Conservation (phyloP, 2,329 filamentous ascomycete genomes). For the Neofusicoccum ribis region DNA sequence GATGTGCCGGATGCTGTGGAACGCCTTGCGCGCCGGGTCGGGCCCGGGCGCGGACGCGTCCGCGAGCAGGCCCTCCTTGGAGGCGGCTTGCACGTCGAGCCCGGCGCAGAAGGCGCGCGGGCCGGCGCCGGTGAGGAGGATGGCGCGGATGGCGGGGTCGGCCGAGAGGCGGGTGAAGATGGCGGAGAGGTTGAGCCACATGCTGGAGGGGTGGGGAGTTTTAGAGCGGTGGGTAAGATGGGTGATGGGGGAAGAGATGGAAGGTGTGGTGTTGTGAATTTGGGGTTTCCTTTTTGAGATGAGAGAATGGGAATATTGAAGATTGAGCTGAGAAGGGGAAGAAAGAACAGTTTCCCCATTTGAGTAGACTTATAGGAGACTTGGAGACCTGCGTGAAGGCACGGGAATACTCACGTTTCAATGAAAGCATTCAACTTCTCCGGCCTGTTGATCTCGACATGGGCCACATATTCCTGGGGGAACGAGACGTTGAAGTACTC, state of each 20-base stretch:
- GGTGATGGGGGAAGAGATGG: too few species aligned
- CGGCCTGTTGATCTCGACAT: conserved; percentile 88
- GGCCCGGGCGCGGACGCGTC: conserved; percentile 21
- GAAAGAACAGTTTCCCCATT: not conserved
- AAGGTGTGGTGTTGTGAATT: not conserved
- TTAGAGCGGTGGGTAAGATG: too few species aligned
- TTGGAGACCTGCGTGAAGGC: not conserved
- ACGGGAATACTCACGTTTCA: conserved; percentile 51
- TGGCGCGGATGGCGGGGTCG: conserved; percentile 70
- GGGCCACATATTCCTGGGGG: conserved; percentile 72
- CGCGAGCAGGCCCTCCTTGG: conserved; percentile 51
- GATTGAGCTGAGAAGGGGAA: not conserved
- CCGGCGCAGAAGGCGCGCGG: conserved; percentile 83
- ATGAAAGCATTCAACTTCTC: conserved; percentile 86
- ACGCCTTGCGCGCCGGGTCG: conserved; percentile 3
- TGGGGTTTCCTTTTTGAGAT: too few species aligned
- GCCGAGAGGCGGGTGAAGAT: conserved; percentile 72
- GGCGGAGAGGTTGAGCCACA: conserved; percentile 79
- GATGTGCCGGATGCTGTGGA: conserved; percentile 61
- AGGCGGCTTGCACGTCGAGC: conserved; percentile 75
- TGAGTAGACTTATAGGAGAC: too few species aligned
- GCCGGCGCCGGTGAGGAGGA: conserved; percentile 80
- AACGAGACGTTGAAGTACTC: conserved; percentile 74
- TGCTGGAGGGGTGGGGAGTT: conserved; percentile 45
- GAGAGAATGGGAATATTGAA: too few species aligned